Percentiles rank a stretch among this genome's conserved stretches.
These are phyloP conservation scores for Zoysia matrella DNA, from an alignment of 202 grass and related monocot species.

Conservation along the genomic window DNA sequence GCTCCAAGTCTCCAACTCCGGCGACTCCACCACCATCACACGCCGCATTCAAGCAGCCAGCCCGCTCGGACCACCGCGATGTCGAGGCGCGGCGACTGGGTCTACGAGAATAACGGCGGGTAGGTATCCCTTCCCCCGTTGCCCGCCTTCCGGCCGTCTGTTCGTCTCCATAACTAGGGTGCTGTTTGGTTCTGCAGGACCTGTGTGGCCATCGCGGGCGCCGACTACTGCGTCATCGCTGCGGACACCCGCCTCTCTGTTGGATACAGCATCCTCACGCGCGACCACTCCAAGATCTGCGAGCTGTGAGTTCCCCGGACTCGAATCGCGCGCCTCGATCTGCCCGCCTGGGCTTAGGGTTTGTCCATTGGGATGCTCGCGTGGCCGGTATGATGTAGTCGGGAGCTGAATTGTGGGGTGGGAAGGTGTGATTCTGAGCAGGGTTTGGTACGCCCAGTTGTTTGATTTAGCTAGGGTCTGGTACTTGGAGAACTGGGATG, in stretches of 20 bases:
- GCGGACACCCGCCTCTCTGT: too few relatives aligned
- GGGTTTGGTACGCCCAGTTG: not conserved
- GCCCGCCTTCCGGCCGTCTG: not conserved
- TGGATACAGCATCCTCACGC: conserved; percentile 73
- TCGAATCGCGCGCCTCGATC: conserved; percentile 40
- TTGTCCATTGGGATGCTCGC: conserved; percentile 17
- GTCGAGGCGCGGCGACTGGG: conserved; percentile 92
- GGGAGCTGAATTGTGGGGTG: not conserved
- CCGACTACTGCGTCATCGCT: conserved; percentile 71
- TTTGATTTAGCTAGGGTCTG: conserved; percentile 47
- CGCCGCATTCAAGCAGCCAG: not conserved
- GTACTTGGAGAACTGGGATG: conserved; percentile 1
- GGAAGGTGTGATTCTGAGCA: not conserved
- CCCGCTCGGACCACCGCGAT: conserved; percentile 49
- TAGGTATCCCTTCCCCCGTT: conserved; percentile 20
- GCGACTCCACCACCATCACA: not conserved
- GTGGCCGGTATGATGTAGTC: not conserved
- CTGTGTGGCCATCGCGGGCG: conserved; percentile 91
- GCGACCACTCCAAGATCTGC: conserved; percentile 98
- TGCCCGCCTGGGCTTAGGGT: conserved; percentile 29
- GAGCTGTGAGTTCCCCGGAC: conserved; percentile 59
- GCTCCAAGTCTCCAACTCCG: conserved; percentile 14
- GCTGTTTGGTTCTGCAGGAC: conserved; percentile 62
- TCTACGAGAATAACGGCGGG: conserved; percentile 99
- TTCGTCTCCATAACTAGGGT: conserved; percentile 17